Evolutionary conservation across 2,329 filamentous ascomycete species (phyloP).

Genomic region (Cytospora piceae): DNA sequence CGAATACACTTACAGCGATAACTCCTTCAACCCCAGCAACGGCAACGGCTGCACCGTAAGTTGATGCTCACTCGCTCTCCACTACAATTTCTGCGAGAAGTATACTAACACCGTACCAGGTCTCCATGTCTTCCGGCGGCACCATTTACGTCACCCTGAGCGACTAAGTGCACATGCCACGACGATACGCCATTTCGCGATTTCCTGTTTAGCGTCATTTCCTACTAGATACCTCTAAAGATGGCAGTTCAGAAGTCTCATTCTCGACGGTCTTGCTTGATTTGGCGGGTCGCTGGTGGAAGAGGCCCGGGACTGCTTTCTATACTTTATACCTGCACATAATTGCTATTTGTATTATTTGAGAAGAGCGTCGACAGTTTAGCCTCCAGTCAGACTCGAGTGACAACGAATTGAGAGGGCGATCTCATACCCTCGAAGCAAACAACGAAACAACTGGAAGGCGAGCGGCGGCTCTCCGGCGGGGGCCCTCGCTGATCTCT

Average conservation of each 20-base stretch:
- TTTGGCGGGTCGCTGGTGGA: not conserved
- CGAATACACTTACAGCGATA: constrained; percentile 54
- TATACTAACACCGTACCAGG: constrained; percentile 14
- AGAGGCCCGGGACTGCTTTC: constrained; percentile 18
- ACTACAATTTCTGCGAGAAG: too few species aligned
- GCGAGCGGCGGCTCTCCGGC: not conserved
- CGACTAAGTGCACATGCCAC: constrained; percentile 20
- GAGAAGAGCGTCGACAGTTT: constrained; percentile 19
- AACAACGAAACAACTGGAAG: not conserved
- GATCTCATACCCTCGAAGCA: not conserved
- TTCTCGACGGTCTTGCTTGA: constrained; percentile 12
- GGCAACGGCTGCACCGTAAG: constrained; percentile 80
- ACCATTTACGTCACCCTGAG: constrained; percentile 26
- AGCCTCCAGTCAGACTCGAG: not conserved
- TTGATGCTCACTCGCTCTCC: constrained; percentile 33
- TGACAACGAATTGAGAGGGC: not conserved
- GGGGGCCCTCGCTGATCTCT: not conserved
- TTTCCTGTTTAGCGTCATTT: constrained; percentile 30
- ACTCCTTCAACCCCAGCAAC: constrained; percentile 24
- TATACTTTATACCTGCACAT: constrained; percentile 29
- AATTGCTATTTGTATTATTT: constrained; percentile 31
- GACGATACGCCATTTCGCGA: constrained; percentile 24
- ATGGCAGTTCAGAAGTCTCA: constrained; percentile 11
- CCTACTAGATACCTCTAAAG: constrained; percentile 28
- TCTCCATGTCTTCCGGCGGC: constrained; percentile 23